Base-by-base conservation (phyloP, 2,329 filamentous ascomycete species). In the Beauveria asiatica region DNA sequence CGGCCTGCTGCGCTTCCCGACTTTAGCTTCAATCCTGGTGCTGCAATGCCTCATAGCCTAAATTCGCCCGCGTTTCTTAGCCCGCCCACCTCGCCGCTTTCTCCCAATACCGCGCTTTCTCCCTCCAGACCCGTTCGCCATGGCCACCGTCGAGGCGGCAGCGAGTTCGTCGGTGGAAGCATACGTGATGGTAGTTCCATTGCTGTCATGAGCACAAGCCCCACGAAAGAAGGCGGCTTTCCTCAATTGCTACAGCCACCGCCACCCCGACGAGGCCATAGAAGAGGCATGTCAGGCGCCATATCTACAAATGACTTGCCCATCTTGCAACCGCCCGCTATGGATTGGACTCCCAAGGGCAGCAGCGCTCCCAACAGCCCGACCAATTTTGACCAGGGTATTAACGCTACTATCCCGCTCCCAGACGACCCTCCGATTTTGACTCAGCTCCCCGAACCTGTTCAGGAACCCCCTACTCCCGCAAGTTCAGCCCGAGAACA, bases 271-370 rank as follows among this genome's bases (percentile, higher is more conserved):
- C 82, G 89, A 65, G 85, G 73, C 13, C 92, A 97, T 70, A 84
- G 90, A 62, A 85, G 93, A 62, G 73, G 73, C 23, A 63, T 74
- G n/a, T 96, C 92, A 39, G 83, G 81, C 62, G 89, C 90, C 5
- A 86, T 97, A 55, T 96, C 92, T 1, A 89, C 86, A 61, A 89
- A 93, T 69, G 92, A 97, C 69, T 74, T 96, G 23, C 84, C 85
- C 44, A 86, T 92, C 39, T 78, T 92, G 65, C 83, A 84, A 57
- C 82, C 85, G 19, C 73, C 76, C 3, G 80, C 79, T 27, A 76
- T 81, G 48, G 78, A 80, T 53, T 70, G 80, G 17, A 75, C 79
- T 50, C 74, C 78, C 21, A 75, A 79, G 56, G 81, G 81, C 6
- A 86, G 78, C 66, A 91, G 86, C 67, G 86, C 86, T 16, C 84